Percentiles rank a stretch among this genome's conserved stretches.
These are phyloP conservation scores for Paramyrothecium sp. DNA, from an alignment of 2,329 filamentous ascomycete species.

Conservation along the genomic window DNA sequence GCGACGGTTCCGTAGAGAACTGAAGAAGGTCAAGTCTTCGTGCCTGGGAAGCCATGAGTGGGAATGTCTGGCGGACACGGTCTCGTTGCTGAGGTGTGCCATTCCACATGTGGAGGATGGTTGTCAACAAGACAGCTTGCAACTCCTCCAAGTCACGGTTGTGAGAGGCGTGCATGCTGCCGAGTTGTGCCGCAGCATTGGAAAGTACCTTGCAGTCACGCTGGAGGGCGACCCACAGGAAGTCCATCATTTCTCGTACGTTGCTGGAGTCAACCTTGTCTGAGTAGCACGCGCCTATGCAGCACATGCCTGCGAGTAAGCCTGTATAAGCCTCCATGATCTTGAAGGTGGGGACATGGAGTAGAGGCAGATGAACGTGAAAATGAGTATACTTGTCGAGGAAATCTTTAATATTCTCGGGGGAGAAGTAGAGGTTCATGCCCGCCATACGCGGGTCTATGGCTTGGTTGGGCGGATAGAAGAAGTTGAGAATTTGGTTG, in stretches of 20 bases:
- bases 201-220: slow-evolving; percentile 50
- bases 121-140: slow-evolving; percentile 63
- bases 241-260: slow-evolving; percentile 67
- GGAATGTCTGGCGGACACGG: slow-evolving; percentile 58
- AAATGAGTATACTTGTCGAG: slow-evolving; percentile 71
- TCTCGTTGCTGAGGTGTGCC: slow-evolving; percentile 65
- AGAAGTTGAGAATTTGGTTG: slow-evolving; percentile 55
- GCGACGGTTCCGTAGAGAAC: slow-evolving; percentile 45
- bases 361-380: slow-evolving; percentile 70
- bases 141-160: slow-evolving; percentile 60
- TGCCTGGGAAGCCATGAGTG: slow-evolving; percentile 54
- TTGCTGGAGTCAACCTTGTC: slow-evolving; percentile 57
- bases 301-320: slow-evolving; percentile 68
- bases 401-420: slow-evolving; percentile 69
- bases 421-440: slow-evolving; percentile 62
- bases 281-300: slow-evolving; percentile 73
- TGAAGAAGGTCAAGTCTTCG: slow-evolving; percentile 56
- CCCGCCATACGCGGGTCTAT: slow-evolving; percentile 53
- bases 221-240: slow-evolving; percentile 57
- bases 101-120: slow-evolving; percentile 67
- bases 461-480: slow-evolving; percentile 44
- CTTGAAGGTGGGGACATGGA: slow-evolving; percentile 71
- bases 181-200: slow-evolving; percentile 15
- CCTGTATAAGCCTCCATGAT: slow-evolving; percentile 65
- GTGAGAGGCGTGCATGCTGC: slow-evolving; percentile 21